Evolutionary conservation across 352 stramenopile genomes (phyloP), one percentile per base, ranked within the genome.

Genomic region (Phytophthora tubulina): DNA sequence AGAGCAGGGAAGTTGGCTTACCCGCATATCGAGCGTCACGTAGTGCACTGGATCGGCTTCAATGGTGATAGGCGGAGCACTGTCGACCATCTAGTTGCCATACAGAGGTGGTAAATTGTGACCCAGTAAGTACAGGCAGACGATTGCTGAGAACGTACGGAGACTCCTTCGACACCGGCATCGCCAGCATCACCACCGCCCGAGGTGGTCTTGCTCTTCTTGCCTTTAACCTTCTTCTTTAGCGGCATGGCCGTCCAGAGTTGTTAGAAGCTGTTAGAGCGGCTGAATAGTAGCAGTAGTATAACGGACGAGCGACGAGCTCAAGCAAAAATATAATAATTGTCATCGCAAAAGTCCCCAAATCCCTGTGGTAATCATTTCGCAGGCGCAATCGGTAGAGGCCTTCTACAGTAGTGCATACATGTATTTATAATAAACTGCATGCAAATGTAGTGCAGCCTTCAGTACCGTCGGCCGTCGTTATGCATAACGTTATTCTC

Each of bases 21-120:
- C 79, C 42, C 81, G 76, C 81, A 89, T 83, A 39, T 89, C 81
- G 11, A 89, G 76, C 13, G 81, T 86, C 64, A 89, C 81, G 64
- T 82, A 86, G 61, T 84, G 76, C 0, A 78, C 61, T 8, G 79
- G 65, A 2, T 85, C 78, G 8, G 65, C 65, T 35, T 81, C 69
- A 9, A 85, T 71, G 11, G 78, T 57, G 27, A 87, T 73, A 15
- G 79, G 79, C 0, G 76, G 76, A 44, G 71, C 55, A 36, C n/a
- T 80, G 31, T 84, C 77, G 13, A 82, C 55, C 44, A 75, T 49
- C 74, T 84, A 58, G 21, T 6, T 45, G 38, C 42, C 51, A 27
- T 1, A 1, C n/a, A n/a, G 7, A 46, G 33, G 1, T 27, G 21
- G 21, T 79, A 0, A 21, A 15, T 14, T 54, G 8, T 41, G 53